phyloP scores from a whole-genome alignment of 352 stramenopile species.

The Pythium folliculosum region DNA sequence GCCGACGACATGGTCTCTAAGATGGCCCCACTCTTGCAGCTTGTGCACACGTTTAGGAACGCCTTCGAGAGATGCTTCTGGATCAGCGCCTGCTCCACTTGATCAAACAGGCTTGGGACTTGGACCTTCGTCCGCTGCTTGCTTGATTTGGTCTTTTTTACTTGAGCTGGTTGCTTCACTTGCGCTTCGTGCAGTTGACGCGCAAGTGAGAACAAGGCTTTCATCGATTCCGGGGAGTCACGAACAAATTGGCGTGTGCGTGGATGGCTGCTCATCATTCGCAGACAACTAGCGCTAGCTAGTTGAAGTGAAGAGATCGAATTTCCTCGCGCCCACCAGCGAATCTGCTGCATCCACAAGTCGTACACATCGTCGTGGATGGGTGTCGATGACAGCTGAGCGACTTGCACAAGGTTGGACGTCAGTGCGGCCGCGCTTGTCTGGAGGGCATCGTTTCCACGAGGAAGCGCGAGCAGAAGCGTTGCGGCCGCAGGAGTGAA shows the following conservation, averaged over 20 bases:
- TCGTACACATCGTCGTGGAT: slow-evolving; percentile 47
- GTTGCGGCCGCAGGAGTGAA: slow-evolving; percentile 41
- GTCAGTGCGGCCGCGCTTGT: slow-evolving; percentile 47
- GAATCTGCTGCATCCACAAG: slow-evolving; percentile 66
- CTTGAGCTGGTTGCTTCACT: neutral
- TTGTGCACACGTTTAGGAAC: slow-evolving; percentile 69
- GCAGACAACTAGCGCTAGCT: slow-evolving; percentile 47
- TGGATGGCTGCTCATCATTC: slow-evolving; percentile 54
- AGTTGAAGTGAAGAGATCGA: slow-evolving; percentile 36
- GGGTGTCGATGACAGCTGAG: slow-evolving; percentile 36
- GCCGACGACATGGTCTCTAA: slow-evolving; percentile 43
- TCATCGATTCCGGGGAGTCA: slow-evolving; percentile 51
- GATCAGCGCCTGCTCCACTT: slow-evolving; percentile 29
- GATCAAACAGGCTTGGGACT: slow-evolving; percentile 15
- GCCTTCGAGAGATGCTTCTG: slow-evolving; percentile 35
- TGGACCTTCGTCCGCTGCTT: neutral
- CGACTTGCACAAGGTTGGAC: slow-evolving; percentile 48
- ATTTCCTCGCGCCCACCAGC: slow-evolving; percentile 34
- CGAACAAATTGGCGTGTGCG: slow-evolving; percentile 47
- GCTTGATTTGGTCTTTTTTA: slow-evolving; percentile 1
- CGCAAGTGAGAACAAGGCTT: slow-evolving; percentile 52
- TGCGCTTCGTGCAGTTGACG: slow-evolving; percentile 48
- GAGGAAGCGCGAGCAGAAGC: slow-evolving; percentile 46
- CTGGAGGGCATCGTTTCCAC: slow-evolving; percentile 36
- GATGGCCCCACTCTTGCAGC: slow-evolving; percentile 54